Base-by-base conservation (phyloP, 73 alveolate species). In the Loxodes magnus region DNA sequence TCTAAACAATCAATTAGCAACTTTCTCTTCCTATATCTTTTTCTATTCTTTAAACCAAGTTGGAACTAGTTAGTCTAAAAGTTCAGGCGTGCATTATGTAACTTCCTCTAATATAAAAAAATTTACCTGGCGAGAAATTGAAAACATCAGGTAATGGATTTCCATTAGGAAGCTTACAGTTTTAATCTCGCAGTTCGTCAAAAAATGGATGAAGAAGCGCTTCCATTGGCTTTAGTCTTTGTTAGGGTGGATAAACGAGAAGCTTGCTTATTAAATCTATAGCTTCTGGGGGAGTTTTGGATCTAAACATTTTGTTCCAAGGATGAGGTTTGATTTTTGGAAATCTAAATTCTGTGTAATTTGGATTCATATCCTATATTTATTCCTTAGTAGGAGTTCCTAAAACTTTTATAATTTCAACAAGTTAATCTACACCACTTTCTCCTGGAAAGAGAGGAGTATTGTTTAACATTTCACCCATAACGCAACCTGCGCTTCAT, bases 401-500 rank as follows among this genome's bases (percentile, higher is more conserved):
- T 16, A 80, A 38, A 9, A 82, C 81, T 55, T 70, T 80, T 9
- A 80, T 80, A 0, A 80, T 80, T 70, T 80, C 94, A 2, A 80
- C 90, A 10, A 80, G 51, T 67, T 80, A 76, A 43, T 80, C 94
- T 42, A 80, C 87, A 4, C 82, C 77, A 17, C 65, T 49, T 38
- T 50, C 77, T n/a, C 94, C 94, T 17, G 84, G 80, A 64, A 80
- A 80, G 24, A 80, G 25, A 6, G 94, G 94, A 29, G 57, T 62
- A 2, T 93, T 93, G 27, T 61, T 65, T 26, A 88, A 67, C 75
- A 82, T 56, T 57, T 88, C 98, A 21, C 89, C 90, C 4, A 85
- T 80, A 9, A 88, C 95, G 49, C 96, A 88, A 24, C 98, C 98
- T 41, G 81, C 88, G 44, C 92, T 67, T 90, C 94, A 80, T 16